Evolutionary conservation across 352 stramenopile genomes (phyloP).

Genomic region (Globisporangium solare): DNA sequence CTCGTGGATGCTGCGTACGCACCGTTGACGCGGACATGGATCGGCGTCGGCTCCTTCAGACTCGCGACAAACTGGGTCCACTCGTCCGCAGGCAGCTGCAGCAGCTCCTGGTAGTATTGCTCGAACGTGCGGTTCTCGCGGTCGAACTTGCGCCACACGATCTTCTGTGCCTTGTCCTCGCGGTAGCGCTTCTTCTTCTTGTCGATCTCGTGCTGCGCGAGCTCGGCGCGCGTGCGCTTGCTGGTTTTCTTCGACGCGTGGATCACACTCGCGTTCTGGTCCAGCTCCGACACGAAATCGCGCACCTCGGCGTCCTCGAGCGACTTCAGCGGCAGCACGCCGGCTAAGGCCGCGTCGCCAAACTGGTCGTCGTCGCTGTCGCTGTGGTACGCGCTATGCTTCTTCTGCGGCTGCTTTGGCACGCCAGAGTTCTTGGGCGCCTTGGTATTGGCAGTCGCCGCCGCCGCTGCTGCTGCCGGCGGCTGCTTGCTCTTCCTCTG

Average conservation of each 20-base stretch:
- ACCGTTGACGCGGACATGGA: conserved; percentile 87
- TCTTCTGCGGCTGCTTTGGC: not conserved
- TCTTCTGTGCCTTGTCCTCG: conserved; percentile 73
- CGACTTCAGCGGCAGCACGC: conserved; percentile 54
- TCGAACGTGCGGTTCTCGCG: conserved; percentile 80
- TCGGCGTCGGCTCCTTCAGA: conserved; percentile 70
- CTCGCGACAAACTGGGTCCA: conserved; percentile 79
- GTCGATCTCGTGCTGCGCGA: conserved; percentile 47
- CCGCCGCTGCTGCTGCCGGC: not conserved
- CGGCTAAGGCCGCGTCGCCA: conserved; percentile 21
- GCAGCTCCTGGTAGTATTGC: conserved; percentile 75
- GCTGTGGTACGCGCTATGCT: conserved; percentile 17
- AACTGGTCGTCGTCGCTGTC: conserved; percentile 25
- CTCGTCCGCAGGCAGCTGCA: conserved; percentile 60
- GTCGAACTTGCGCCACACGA: conserved; percentile 87
- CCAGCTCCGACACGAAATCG: conserved; percentile 56
- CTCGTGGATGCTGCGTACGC: conserved; percentile 6
- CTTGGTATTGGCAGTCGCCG: not conserved
- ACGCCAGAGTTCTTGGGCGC: not conserved
- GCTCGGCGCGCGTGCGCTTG: conserved; percentile 51
- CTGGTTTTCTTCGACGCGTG: conserved; percentile 26
- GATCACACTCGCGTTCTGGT: conserved; percentile 21
- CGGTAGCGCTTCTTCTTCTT: conserved; percentile 56
- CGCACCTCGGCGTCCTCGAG: conserved; percentile 57
- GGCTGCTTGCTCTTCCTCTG: conserved; percentile 22